Conservation (phyloP, 768 basidiomycete species). For the Cyathus striatus region DNA sequence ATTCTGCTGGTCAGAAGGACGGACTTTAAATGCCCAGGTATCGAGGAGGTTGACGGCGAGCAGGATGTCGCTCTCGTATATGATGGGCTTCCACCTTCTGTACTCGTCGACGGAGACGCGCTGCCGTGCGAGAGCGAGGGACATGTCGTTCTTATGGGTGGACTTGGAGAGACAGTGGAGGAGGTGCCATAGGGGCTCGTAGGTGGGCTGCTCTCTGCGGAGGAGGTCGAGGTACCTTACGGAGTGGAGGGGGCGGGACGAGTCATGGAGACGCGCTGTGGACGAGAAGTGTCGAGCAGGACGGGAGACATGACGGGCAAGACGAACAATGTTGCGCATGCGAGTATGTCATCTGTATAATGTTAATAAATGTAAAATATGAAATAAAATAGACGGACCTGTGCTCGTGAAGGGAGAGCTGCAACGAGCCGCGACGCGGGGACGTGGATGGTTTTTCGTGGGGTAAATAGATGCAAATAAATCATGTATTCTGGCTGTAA, state of each 20-base stretch:
- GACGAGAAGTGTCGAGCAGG: conserved; percentile 8
- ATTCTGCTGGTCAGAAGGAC: not conserved
- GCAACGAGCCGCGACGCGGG: no score
- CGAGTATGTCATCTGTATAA: conserved; percentile 13
- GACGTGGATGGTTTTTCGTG: no score
- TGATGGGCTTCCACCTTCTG: conserved; percentile 29
- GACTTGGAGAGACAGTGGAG: conserved; percentile 26
- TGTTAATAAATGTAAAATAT: not conserved
- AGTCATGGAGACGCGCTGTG: conserved; percentile 5
- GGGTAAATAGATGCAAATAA: not conserved
- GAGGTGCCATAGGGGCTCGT: conserved; percentile 37
- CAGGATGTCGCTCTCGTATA: conserved; percentile 28
- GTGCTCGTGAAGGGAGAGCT: not conserved
- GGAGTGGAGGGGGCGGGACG: conserved; percentile 16
- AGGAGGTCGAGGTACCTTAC: conserved; percentile 27
- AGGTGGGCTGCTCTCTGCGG: conserved; percentile 23
- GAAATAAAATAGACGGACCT: not conserved
- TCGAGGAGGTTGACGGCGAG: conserved; percentile 14
- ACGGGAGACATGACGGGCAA: conserved; percentile 5
- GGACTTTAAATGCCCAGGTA: not conserved
- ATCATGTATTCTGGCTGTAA: not conserved
- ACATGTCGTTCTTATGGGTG: conserved; percentile 15
- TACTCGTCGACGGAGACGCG: conserved; percentile 31
- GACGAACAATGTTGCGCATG: conserved; percentile 14
- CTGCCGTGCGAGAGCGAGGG: conserved; percentile 22